phyloP scores from a whole-genome alignment of 2,329 filamentous ascomycete genomes.

The Fusarium nelsonii region DNA sequence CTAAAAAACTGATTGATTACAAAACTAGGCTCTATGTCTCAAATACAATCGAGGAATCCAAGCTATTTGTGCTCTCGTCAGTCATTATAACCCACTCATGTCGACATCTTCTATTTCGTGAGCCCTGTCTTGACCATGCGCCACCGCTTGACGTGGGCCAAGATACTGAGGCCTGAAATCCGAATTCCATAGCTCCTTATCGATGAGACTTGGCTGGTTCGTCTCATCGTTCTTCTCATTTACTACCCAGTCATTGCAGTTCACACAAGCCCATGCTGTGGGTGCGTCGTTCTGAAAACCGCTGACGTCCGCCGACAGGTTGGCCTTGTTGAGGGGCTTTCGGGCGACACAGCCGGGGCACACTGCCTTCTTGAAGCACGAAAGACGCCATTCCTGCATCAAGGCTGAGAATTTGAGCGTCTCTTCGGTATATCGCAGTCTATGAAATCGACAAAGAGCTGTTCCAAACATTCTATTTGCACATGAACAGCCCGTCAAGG shows the following conservation, averaged over 20 bases:
- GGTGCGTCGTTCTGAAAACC: constrained; percentile 20
- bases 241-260: constrained; percentile 51
- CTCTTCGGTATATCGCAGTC: constrained; percentile 47
- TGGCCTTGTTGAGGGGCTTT: constrained; percentile 25
- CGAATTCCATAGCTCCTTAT: constrained; percentile 36
- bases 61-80: background rate
- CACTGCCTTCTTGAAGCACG: constrained; percentile 38
- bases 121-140: constrained; percentile 1
- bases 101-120: constrained; percentile 19
- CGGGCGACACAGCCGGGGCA: constrained; percentile 52
- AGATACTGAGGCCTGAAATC: constrained; percentile 12
- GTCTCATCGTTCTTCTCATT: constrained; percentile 42
- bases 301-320: constrained; percentile 32
- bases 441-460: constrained; percentile 54
- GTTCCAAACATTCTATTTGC: constrained; percentile 51
- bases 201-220: constrained; percentile 37
- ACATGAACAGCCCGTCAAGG: constrained; percentile 56
- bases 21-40: constrained; percentile 16
- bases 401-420: constrained; percentile 38
- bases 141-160: constrained; percentile 4
- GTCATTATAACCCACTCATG: background rate
- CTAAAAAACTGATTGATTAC: constrained; percentile 14
- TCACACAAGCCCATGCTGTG: constrained; percentile 52
- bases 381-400: constrained; percentile 48
- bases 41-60: constrained; percentile 29